Percentiles rank a stretch among this genome's conserved stretches.
Conservation (phyloP, 805 yeast species). For the Wickerhamiella allomyrinae region DNA sequence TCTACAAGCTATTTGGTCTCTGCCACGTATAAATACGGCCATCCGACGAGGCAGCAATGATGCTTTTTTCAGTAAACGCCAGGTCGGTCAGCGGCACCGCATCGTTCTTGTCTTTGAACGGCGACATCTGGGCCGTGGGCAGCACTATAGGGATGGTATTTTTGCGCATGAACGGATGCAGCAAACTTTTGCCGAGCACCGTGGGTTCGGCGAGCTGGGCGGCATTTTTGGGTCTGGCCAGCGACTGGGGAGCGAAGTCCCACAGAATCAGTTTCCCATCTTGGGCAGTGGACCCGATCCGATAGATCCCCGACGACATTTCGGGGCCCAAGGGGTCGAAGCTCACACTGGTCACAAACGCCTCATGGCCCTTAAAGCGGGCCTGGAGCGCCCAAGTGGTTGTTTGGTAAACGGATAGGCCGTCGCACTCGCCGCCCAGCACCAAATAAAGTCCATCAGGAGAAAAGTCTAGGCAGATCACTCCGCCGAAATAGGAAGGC, state of each 20-base stretch:
- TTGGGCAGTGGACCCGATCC: slow-evolving; percentile 42
- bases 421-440: slow-evolving; percentile 44
- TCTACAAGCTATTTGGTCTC: slow-evolving; percentile 10
- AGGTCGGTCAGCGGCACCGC: slow-evolving; percentile 20
- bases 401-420: slow-evolving; percentile 32
- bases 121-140: slow-evolving; percentile 19
- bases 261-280: slow-evolving; percentile 39
- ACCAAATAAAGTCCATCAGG: slow-evolving; percentile 36
- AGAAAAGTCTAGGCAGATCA: slow-evolving; percentile 37
- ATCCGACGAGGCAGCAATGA: slow-evolving; percentile 21
- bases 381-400: slow-evolving; percentile 22
- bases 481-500: slow-evolving; percentile 55
- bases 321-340: slow-evolving; percentile 28
- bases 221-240: slow-evolving; percentile 18
- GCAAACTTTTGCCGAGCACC: slow-evolving; percentile 2
- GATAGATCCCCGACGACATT: slow-evolving; percentile 22
- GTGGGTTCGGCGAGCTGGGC: slow-evolving; percentile 1
- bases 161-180: slow-evolving; percentile 20
- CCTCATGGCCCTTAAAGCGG: slow-evolving; percentile 35
- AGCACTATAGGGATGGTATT: slow-evolving; percentile 16
- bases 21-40: slow-evolving; percentile 25
- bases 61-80: slow-evolving; percentile 12
- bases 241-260: slow-evolving; percentile 37
- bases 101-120: slow-evolving; percentile 17
- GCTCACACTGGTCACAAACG: slow-evolving; percentile 36